These are phyloP conservation scores for Globisporangium echinulatum DNA, from an alignment of 352 stramenopile genomes.

Conservation along the genomic window DNA sequence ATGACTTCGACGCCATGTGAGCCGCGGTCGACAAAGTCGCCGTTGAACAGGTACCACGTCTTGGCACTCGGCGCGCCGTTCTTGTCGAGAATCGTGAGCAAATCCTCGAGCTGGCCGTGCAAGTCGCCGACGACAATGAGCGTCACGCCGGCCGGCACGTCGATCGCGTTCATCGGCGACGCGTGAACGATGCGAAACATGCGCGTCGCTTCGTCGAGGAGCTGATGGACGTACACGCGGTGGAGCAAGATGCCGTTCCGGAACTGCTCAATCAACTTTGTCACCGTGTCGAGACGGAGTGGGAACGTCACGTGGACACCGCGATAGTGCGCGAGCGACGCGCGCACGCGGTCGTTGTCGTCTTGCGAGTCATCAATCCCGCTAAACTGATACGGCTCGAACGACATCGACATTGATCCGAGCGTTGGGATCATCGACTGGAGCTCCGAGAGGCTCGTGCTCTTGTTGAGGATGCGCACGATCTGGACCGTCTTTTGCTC, in stretches of 20 bases:
- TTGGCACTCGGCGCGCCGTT: slow-evolving; percentile 84
- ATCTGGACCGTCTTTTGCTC: slow-evolving; percentile 81
- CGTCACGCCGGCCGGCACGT: slow-evolving; percentile 69
- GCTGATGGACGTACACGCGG: slow-evolving; percentile 67
- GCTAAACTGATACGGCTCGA: not conserved
- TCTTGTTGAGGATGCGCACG: slow-evolving; percentile 83
- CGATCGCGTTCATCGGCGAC: slow-evolving; percentile 69
- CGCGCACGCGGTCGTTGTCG: slow-evolving; percentile 53
- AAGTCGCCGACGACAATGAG: slow-evolving; percentile 91
- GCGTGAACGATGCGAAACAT: slow-evolving; percentile 38
- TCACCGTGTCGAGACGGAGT: slow-evolving; percentile 67
- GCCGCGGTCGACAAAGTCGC: slow-evolving; percentile 94
- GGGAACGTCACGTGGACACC: slow-evolving; percentile 70
- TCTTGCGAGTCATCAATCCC: slow-evolving; percentile 26
- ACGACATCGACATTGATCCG: slow-evolving; percentile 28
- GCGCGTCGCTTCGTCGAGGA: slow-evolving; percentile 62
- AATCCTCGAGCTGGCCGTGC: slow-evolving; percentile 91
- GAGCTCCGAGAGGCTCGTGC: slow-evolving; percentile 73
- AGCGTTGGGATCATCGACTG: slow-evolving; percentile 74
- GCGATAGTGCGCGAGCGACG: slow-evolving; percentile 63
- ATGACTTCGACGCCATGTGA: slow-evolving; percentile 91
- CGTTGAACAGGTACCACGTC: slow-evolving; percentile 95
- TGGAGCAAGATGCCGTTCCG: slow-evolving; percentile 79
- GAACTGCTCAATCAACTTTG: slow-evolving; percentile 80
- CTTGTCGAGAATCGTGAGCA: slow-evolving; percentile 91